Evolutionary conservation across 805 yeast species (phyloP).

Genomic region (Ascoidea asiatica): DNA sequence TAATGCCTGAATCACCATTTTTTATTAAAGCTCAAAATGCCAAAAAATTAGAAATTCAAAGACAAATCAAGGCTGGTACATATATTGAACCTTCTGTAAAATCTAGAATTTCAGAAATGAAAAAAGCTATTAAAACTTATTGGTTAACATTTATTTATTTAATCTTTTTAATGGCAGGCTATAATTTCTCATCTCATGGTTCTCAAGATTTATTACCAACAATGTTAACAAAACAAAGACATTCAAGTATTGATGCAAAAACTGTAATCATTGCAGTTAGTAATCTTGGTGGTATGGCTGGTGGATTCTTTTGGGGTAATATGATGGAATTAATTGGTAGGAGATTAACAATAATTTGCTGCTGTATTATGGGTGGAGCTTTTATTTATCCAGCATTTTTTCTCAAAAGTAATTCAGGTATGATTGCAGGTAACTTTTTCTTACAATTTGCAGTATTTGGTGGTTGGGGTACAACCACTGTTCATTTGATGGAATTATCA

Average conservation of each 20-base stretch:
- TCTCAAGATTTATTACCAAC: constrained; percentile 67
- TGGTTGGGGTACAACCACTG: constrained; percentile 56
- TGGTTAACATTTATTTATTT: constrained; percentile 50
- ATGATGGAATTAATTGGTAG: constrained; percentile 41
- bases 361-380: constrained; percentile 45
- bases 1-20: constrained; percentile 47
- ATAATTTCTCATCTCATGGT: constrained; percentile 63
- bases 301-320: constrained; percentile 45
- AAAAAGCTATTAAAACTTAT: constrained; percentile 28
- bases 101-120: constrained; percentile 9
- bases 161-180: constrained; percentile 51
- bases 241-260: constrained; percentile 27
- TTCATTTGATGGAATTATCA: constrained; percentile 46
- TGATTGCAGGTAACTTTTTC: constrained; percentile 48
- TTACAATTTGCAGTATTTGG: constrained; percentile 55
- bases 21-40: constrained; percentile 20
- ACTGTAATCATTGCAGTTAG: constrained; percentile 51
- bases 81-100: constrained; percentile 13
- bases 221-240: constrained; percentile 38
- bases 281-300: constrained; percentile 42
- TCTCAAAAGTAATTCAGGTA: constrained; percentile 27
- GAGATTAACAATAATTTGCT: constrained; percentile 35
- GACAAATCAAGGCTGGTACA: constrained; percentile 12
- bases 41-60: constrained; percentile 7
- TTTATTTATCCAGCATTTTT: constrained; percentile 54